phyloP scores from a whole-genome alignment of 352 stramenopile genomes.

The Lagenidium sp. region DNA sequence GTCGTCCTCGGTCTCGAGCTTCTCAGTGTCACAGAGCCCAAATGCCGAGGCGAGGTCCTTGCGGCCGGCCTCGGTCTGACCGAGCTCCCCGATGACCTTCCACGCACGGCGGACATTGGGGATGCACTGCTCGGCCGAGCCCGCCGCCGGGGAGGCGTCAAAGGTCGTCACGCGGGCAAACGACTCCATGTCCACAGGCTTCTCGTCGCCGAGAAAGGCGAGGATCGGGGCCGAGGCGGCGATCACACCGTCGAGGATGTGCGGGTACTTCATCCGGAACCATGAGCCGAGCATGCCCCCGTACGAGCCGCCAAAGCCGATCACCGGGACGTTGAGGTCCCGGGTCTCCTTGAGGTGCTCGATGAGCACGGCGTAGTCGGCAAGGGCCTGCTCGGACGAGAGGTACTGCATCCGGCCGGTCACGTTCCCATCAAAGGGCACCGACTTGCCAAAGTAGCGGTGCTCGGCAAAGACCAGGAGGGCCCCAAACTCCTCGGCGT shows the following conservation, averaged over 20 bases:
- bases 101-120: conserved; percentile 73
- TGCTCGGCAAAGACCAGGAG: conserved; percentile 96
- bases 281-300: conserved; percentile 91
- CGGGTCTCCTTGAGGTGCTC: conserved; percentile 38
- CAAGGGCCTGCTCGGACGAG: conserved; percentile 82
- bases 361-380: conserved; percentile 79
- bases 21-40: conserved; percentile 37
- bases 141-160: conserved; percentile 57
- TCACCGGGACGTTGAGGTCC: conserved; percentile 51
- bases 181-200: conserved; percentile 53
- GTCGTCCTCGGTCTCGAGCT: conserved; percentile 32
- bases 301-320: conserved; percentile 91
- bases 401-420: conserved; percentile 63
- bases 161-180: conserved; percentile 47
- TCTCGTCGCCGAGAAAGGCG: conserved; percentile 48
- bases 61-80: conserved; percentile 31
- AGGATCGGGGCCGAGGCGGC: conserved; percentile 88
- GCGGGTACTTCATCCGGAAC: conserved; percentile 91
- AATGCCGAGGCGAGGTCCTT: conserved; percentile 28
- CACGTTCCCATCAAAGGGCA: conserved; percentile 63
- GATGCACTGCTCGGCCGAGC: conserved; percentile 55
- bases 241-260: conserved; percentile 85
- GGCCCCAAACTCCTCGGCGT: conserved; percentile 84
- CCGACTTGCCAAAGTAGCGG: conserved; percentile 93
- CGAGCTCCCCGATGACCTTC: conserved; percentile 42